Evolutionary conservation across 129 eudicot genomes (phyloP), one percentile per base, ranked within the genome.

Genomic region (Centella asiatica): DNA sequence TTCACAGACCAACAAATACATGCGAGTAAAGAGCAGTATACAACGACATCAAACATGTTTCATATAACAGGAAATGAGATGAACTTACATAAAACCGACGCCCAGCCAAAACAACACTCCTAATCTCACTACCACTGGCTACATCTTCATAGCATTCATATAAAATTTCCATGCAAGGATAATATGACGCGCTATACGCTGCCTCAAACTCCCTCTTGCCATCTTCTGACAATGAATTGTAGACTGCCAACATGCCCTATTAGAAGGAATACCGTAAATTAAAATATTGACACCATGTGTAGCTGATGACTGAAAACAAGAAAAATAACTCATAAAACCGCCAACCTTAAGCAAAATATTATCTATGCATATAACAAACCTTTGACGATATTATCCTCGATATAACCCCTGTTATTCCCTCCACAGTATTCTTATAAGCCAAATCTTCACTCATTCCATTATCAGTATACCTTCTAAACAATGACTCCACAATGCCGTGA

Each of bases 141-240:
- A 92, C 99, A 72, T 92, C 99, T 72, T 92, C 99, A 54, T 92
- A 92, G 84, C 99, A 92, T 67, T 92, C 99, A 4, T 92, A 92
- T 33, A 92, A 66, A 37, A 92, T 87, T 6, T 92, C 96, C 99
- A 92, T 92, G 66, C 96, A 87, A 20, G 99, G 99, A 69, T 92
- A 92, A 71, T 57, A 92, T n/a, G 99, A 84, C 28, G 99, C 99
- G 66, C 99, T 87, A 65, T 92, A 92, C 17, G 99, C 99, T 40
- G 81, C 75, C 73, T 84, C 80, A 60, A 92, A 92, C 29, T 82
- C 96, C 73, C 59, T 87, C 39, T 92, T 92, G 39, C 85, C 99
- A 37, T 92, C 95, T 72, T 74, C 96, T 3, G 81, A 68, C 66
- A 92, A 65, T 55, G 99, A 84, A 65, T 92, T 84, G 24, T 92